phyloP scores from a whole-genome alignment of 257 asterid genomes.

The Nicotiana tomentosiformis region DNA sequence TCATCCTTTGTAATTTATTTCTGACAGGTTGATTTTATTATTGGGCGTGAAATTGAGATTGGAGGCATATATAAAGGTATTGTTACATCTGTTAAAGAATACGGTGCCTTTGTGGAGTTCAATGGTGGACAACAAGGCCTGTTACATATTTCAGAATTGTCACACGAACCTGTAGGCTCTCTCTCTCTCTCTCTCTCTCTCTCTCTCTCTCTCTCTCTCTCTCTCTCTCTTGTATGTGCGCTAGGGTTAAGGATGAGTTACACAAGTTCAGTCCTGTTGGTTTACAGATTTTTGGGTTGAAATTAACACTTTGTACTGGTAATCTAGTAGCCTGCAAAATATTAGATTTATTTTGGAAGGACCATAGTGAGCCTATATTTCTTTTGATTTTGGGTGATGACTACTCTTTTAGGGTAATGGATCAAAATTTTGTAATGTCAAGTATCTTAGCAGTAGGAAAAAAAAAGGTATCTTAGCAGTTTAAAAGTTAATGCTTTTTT shows the following conservation, averaged over 20 bases:
- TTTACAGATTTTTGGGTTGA: not conserved
- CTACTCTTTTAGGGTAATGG: not conserved
- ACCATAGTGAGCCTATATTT: not conserved
- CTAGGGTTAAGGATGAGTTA: not conserved
- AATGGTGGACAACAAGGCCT: slow-evolving; percentile 98
- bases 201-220: not conserved
- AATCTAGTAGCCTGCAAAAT: not conserved
- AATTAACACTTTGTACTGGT: not conserved
- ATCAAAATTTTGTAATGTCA: not conserved
- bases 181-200: slow-evolving; percentile 1
- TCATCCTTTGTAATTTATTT: slow-evolving; percentile 12
- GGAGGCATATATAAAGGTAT: slow-evolving; percentile 82
- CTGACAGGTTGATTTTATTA: slow-evolving; percentile 65
- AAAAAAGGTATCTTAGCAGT: not conserved
- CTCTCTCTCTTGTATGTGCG: not conserved
- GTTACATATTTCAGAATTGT: slow-evolving; percentile 85
- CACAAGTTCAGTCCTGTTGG: not conserved
- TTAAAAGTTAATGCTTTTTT: not conserved
- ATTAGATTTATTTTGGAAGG: not conserved
- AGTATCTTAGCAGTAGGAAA: not conserved
- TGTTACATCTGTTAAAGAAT: slow-evolving; percentile 79
- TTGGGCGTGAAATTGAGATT: slow-evolving; percentile 82
- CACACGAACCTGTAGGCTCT: slow-evolving; percentile 66
- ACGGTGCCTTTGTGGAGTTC: slow-evolving; percentile 96
- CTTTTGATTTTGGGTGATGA: not conserved